These are phyloP conservation scores for Colletotrichum godetiae DNA, from an alignment of 2,329 filamentous ascomycete genomes.

Conservation along the genomic window DNA sequence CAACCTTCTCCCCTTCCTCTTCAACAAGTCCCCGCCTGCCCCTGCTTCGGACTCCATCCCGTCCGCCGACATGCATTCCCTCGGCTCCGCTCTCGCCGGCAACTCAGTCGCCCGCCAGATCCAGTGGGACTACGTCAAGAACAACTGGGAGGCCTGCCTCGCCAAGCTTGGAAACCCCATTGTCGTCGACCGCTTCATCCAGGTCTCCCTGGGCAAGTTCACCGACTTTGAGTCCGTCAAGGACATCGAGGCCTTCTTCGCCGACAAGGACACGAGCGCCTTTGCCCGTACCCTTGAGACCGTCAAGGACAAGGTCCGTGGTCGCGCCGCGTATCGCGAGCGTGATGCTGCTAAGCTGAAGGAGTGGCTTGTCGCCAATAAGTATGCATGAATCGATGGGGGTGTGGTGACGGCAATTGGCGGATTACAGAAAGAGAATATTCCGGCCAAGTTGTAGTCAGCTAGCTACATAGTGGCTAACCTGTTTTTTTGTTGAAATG, in stretches of 20 bases:
- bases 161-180: conserved; percentile 84
- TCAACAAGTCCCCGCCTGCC: conserved; percentile 68
- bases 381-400: conserved; percentile 45
- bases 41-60: conserved; percentile 73
- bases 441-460: conserved; percentile 17
- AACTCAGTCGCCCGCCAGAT: conserved; percentile 79
- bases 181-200: conserved; percentile 88
- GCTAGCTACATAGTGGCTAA: not conserved
- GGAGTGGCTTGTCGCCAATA: conserved; percentile 78
- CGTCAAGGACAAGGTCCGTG: conserved; percentile 86
- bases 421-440: not conserved
- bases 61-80: conserved; percentile 87
- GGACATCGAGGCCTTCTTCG: conserved; percentile 89
- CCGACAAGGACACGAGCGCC: conserved; percentile 83
- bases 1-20: conserved; percentile 82
- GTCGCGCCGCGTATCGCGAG: conserved; percentile 83
- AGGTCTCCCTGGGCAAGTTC: conserved; percentile 82
- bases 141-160: conserved; percentile 81
- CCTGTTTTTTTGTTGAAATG: not conserved
- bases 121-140: conserved; percentile 88
- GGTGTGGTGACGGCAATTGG: not conserved
- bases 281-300: conserved; percentile 90
- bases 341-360: conserved; percentile 79
- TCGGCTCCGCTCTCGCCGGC: conserved; percentile 76
- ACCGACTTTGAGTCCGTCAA: conserved; percentile 74